Base-by-base conservation (phyloP, 1,139 yeast genomes). In the Eremothecium gossypii region DNA sequence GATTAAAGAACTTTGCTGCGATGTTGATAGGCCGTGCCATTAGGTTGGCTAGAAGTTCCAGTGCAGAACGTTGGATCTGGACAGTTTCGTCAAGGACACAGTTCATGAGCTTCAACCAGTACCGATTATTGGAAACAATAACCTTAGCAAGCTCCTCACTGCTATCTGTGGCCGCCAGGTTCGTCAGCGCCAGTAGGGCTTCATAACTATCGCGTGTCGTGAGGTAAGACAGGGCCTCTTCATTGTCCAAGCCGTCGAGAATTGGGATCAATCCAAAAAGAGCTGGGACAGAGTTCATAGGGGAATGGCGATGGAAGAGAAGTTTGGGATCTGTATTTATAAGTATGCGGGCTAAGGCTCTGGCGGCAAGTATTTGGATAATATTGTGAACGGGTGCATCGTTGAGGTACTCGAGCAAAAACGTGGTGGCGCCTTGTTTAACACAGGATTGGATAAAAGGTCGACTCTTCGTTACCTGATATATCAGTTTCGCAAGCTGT, bases 141-240 rank as follows among this genome's bases (percentile, higher is more conserved):
- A 52, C 43, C 38, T 51, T 51, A 45, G 61, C 53, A 27, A 59
- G 45, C 29, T 58, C 60, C 12, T 53, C 56, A 11, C 58, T 60
- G 29, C 60, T 60, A 30, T 60, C 63, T 7, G 60, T 51, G 2
- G 75, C 65, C 2, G 76, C 75, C 17, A 73, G 49, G 47, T 73
- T 73, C 2, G 77, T 73, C 30, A 73, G 57, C 0, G 77, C 76
- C 31, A 71, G 52, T 30, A 73, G 56, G 1, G 74, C 63, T 51
- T 73, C 76, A 45, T 68, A 69, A 2, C 65, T 58, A 44, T 71
- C 76, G 20, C 45, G 41, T 1, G 41, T 34, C 3, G 52, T 49
- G 9, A 45, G n/a, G 7, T 33, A 29, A 23, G 11, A 7, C 5
- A 17, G n/a, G 11, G n/a, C 9, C 29, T 14, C 37, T 8, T 32